Conservation (phyloP, 1,284 basidiomycete genomes). For the Takashimella tepidaria region DNA sequence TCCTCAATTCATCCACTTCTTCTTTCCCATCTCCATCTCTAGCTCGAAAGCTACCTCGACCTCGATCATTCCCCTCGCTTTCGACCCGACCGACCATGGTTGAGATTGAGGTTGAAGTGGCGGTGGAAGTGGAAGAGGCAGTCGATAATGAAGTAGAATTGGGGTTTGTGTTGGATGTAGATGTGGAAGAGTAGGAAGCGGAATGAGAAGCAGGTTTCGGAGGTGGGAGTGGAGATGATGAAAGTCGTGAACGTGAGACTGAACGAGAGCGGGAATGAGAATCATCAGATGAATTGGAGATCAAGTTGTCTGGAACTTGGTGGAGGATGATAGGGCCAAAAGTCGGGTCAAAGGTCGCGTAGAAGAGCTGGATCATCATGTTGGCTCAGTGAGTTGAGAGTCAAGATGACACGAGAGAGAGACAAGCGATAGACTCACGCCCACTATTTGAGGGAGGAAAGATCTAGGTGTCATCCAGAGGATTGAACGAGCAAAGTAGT, state of each 20-base stretch:
- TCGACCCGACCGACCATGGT: background rate
- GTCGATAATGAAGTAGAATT: background rate
- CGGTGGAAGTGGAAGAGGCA: background rate
- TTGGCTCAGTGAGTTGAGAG: constrained; percentile 11
- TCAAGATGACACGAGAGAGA: constrained; percentile 2
- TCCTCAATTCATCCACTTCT: background rate
- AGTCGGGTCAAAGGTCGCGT: constrained; percentile 46
- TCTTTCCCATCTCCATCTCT: background rate
- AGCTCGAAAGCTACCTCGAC: background rate
- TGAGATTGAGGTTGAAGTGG: background rate
- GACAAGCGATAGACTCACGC: constrained; percentile 27
- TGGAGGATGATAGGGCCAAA: constrained; percentile 43
- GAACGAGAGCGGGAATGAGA: constrained; percentile 24
- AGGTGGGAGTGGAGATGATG: background rate
- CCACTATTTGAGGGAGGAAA: constrained; percentile 47
- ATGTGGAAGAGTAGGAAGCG: background rate
- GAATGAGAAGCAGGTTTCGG: constrained; percentile 3
- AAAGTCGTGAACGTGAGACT: constrained; percentile 14
- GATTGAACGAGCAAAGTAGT: background rate
- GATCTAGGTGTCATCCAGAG: constrained; percentile 35
- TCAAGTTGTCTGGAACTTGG: constrained; percentile 48
- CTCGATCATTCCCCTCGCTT: background rate
- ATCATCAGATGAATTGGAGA: constrained; percentile 30
- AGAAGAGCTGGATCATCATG: constrained; percentile 39
- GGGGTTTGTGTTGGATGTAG: background rate